Base-by-base conservation (phyloP, 2,329 filamentous ascomycete genomes). In the Colletotrichum cereale region DNA sequence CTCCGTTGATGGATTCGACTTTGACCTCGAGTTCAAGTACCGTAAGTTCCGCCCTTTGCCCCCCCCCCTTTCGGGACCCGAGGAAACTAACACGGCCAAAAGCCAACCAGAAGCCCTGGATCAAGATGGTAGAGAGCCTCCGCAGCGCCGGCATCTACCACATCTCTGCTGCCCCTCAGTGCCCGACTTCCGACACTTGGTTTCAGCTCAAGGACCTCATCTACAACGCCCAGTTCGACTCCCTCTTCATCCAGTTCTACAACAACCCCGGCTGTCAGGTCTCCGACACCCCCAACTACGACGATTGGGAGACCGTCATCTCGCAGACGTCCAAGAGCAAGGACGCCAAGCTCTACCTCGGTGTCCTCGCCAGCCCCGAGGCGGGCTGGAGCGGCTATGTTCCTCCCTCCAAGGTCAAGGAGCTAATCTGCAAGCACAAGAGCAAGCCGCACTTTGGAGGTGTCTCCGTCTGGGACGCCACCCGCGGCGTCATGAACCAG, bases 241-340 rank as follows among this genome's bases (percentile, higher is more conserved):
- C 81, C 18, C 77, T 84, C 50, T 86, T 84, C 75, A 76, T 87
- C 62, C 85, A 86, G 78, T 87, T 86, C 77, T 86, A 85, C 79
- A 86, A 86, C 80, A 86, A 86, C 76, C 74, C 75, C 0, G 73
- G 60, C 26, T 86, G 84, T 74, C 80, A 80, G 71, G 68, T 73
- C 16, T 64, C 77, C 11, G 79, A 77, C 12, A 76, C 78, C 14
- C 74, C 75, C 44, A 86, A 85, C 73, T 87, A 83, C 75, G 75
- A 83, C 62, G 75, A 76, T 18, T 87, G 85, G 85, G 81, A 77
- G 58, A 48, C 60, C 0, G 78, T 82, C 36, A 66, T 86, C 42
- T 64, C 74, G 5, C 50, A 68, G 4, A 83, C 80, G 47, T 71
- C 78, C 3, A 74, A 76, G 67, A 86, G 81, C 79, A 74, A 80